These are phyloP conservation scores for Mimosa bimucronata DNA, from an alignment of 306 rosid genomes.

Conservation along the genomic window DNA sequence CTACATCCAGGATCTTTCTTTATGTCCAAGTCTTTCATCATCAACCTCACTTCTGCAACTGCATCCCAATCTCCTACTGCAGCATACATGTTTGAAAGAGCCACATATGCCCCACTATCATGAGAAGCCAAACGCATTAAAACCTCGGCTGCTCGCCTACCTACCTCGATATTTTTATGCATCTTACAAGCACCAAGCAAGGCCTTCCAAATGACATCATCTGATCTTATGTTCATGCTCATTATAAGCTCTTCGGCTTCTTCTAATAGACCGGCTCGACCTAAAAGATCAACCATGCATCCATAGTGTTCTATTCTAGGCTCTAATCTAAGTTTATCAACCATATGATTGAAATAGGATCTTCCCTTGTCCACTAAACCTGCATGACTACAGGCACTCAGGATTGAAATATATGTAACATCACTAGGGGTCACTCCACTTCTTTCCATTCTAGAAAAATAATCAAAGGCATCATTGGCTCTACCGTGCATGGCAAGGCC, in stretches of 20 bases:
- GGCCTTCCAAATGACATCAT: slow-evolving; percentile 88
- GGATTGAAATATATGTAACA: slow-evolving; percentile 63
- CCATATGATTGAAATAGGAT: slow-evolving; percentile 65
- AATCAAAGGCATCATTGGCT: slow-evolving; percentile 50
- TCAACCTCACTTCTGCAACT: slow-evolving; percentile 69
- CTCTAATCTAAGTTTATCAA: slow-evolving; percentile 49
- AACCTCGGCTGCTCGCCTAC: slow-evolving; percentile 54
- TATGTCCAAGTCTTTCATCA: slow-evolving; percentile 71
- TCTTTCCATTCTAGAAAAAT: slow-evolving; percentile 57
- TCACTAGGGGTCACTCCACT: slow-evolving; percentile 64
- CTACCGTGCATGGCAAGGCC: slow-evolving; percentile 81
- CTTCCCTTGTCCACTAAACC: slow-evolving; percentile 70
- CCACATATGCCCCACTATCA: slow-evolving; percentile 84
- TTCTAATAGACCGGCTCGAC: slow-evolving; percentile 69
- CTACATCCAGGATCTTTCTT: slow-evolving; percentile 88
- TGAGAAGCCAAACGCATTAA: slow-evolving; percentile 66
- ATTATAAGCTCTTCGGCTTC: slow-evolving; percentile 72
- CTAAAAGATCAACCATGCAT: slow-evolving; percentile 81
- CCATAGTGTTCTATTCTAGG: slow-evolving; percentile 81
- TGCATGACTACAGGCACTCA: slow-evolving; percentile 82
- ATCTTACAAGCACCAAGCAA: slow-evolving; percentile 79
- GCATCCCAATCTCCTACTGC: slow-evolving; percentile 69
- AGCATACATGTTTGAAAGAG: slow-evolving; percentile 81
- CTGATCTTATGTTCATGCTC: slow-evolving; percentile 64
- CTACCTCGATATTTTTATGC: slow-evolving; percentile 64